Base-by-base conservation (phyloP, 768 basidiomycete genomes). In the Suillus sp. region DNA sequence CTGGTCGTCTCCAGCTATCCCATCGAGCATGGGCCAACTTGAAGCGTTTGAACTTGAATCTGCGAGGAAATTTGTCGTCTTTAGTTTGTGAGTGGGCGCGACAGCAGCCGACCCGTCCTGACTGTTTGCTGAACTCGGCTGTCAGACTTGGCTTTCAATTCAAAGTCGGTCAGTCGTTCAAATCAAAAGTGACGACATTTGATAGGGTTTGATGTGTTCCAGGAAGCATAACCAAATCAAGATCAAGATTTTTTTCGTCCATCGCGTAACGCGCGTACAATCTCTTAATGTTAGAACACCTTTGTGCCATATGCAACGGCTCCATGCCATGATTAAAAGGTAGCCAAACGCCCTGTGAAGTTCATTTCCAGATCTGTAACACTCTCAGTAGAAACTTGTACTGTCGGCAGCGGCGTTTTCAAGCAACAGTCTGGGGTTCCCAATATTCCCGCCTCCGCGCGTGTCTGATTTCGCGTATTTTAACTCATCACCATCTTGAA, bases 291-390 rank as follows among this genome's bases (percentile, higher is more conserved):
- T 25, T 61, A 14, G 4, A 61, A 16, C 47, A 51, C 14, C 32
- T 60, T 61, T 40, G 25, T 10, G n/a, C 59, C 63, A 64, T 54
- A 54, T 64, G 60, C 62, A 43, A 27, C 20, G 34, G 25, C 59
- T 38, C 30, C 27, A 51, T 57, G 54, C 34, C 38, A 30, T 35
- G 5, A 51, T 51, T 30, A 20, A 51, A 20, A 32, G 18, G 9
- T 30, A 38, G 25, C 16, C 22, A 48, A 50, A 27, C 1, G 8
- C 48, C 59, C 35, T 37, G 43, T 35, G n/a, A 48, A 48, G 18
- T 20, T 34, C 40, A 38, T 40, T n/a, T 38, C 38, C 11, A 50
- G 27, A 54, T 61, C 20, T 40, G 48, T 48, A 37, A 22, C 20
- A n/a, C 16, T 34, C 43, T 47, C 30, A 4, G 13, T 16, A 45